phyloP scores from a whole-genome alignment of 441 rosid species.

The Erysimum cheiri region DNA sequence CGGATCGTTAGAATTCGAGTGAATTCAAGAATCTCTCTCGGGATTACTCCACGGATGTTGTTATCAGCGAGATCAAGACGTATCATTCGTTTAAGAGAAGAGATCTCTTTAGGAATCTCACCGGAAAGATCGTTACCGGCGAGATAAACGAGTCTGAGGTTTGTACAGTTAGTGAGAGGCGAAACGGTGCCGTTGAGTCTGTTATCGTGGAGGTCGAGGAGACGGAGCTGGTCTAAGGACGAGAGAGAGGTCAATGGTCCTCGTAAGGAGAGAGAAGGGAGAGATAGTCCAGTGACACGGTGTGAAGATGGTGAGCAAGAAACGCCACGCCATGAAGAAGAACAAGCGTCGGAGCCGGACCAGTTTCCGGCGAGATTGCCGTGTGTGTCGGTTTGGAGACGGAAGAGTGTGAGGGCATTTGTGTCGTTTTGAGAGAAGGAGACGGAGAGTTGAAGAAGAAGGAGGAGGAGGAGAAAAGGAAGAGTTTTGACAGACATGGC shows the following conservation, averaged over 20 bases:
- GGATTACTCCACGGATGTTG: constrained; percentile 73
- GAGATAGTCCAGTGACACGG: constrained; percentile 71
- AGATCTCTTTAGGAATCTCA: constrained; percentile 63
- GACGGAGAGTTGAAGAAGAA: constrained; percentile 35
- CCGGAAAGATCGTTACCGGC: constrained; percentile 75
- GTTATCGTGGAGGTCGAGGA: constrained; percentile 86
- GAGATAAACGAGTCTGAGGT: constrained; percentile 77
- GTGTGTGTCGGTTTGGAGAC: constrained; percentile 81
- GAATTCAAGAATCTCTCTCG: constrained; percentile 54
- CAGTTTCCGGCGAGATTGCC: constrained; percentile 84
- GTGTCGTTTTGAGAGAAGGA: constrained; percentile 64
- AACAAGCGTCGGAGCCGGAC: constrained; percentile 77
- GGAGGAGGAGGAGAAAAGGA: constrained; percentile 31
- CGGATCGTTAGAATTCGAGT: constrained; percentile 66
- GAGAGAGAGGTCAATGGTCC: constrained; percentile 76
- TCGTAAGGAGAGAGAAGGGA: constrained; percentile 74
- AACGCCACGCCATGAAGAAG: constrained; percentile 77
- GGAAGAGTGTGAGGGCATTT: constrained; percentile 76
- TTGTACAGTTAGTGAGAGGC: constrained; percentile 70
- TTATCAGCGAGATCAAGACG: constrained; percentile 84
- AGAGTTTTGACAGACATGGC: constrained; percentile 36
- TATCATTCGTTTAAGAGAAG: constrained; percentile 58
- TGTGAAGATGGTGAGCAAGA: constrained; percentile 69
- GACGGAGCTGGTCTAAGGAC: constrained; percentile 78
- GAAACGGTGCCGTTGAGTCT: constrained; percentile 75